A percentile compares a stretch with the other conserved stretches of the same genome.
Evolutionary conservation across 257 asterid species (phyloP).

Genomic region (Scutellaria barbata): DNA sequence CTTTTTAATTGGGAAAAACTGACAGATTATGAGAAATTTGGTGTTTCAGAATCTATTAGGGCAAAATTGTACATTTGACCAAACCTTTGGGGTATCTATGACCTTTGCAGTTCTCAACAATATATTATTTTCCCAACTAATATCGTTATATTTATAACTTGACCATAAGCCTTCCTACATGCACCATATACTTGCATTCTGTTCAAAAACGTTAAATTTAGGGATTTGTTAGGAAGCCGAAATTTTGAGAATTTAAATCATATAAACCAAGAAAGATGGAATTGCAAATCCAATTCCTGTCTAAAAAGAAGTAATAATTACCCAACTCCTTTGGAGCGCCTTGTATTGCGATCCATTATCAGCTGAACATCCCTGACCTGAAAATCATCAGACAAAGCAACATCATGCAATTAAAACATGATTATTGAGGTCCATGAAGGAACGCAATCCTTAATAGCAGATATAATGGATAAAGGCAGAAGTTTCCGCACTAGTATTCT

Average conservation of each 20-base stretch:
- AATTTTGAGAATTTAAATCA: conserved; percentile 4
- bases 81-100: no score
- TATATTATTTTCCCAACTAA: conserved; percentile 16
- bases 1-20: no score
- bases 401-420: conserved; percentile 5
- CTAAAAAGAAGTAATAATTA: conserved; percentile 33
- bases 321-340: conserved; percentile 83
- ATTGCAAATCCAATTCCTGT: conserved; percentile 15
- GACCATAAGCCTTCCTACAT: background rate
- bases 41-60: no score
- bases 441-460: background rate
- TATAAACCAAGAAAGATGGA: conserved; percentile 27
- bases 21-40: no score
- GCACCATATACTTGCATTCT: conserved; percentile 1
- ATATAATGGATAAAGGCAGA: conserved; percentile 11
- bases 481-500: conserved; percentile 2
- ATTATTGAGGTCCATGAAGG: background rate
- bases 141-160: background rate
- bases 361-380: conserved; percentile 81
- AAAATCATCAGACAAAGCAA: conserved; percentile 21
- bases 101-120: background rate
- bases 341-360: conserved; percentile 74
- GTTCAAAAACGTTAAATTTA: background rate
- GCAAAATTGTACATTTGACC: no score
- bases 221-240: background rate